Base-by-base conservation (phyloP, 345 rosid genomes). In the Theobroma cacao region DNA sequence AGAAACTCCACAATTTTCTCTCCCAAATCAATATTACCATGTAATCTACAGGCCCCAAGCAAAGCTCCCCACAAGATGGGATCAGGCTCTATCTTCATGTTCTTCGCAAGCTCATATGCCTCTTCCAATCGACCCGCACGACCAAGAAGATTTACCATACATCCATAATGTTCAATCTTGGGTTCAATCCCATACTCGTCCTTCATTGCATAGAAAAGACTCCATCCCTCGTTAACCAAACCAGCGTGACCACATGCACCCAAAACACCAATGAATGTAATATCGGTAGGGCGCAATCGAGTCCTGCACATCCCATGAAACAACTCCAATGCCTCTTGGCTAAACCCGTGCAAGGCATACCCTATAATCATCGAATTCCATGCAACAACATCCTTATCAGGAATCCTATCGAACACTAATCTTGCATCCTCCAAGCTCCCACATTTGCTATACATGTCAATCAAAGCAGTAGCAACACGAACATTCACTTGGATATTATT, bases 101-200 rank as follows among this genome's bases (percentile, higher is more conserved):
- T 80, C 67, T 72, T 82, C 2, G 89, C 80, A 61, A 87, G 82
- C 33, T 85, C 77, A 31, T 87, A 88, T 0, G 92, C 97, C 56
- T 77, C 91, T 26, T 89, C 90, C 30, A 92, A 47, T 72, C 65
- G 80, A 55, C 96, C 97, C 1, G 91, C 87, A 11, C 91, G 94
- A 28, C 93, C 90, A 1, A 91, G 90, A 24, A 94, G 86, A 81
- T 89, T 90, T 4, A 90, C 92, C 88, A 91, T 81, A 55, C 94
- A 92, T 69, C 98, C 97, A 17, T 92, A 92, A 79, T 94, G 98
- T 78, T 92, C 97, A 2, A 92, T 87, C 86, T 88, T 92, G 0
- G 93, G 96, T 75, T 84, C 87, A 76, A 92, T 78, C 66, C 88
- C 88, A 58, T 79, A 88, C 40, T 71, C 83, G 11, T 85, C 80